These are phyloP conservation scores for Triticum turgidum DNA, from an alignment of 176 grass and related monocot species.

Conservation along the genomic window DNA sequence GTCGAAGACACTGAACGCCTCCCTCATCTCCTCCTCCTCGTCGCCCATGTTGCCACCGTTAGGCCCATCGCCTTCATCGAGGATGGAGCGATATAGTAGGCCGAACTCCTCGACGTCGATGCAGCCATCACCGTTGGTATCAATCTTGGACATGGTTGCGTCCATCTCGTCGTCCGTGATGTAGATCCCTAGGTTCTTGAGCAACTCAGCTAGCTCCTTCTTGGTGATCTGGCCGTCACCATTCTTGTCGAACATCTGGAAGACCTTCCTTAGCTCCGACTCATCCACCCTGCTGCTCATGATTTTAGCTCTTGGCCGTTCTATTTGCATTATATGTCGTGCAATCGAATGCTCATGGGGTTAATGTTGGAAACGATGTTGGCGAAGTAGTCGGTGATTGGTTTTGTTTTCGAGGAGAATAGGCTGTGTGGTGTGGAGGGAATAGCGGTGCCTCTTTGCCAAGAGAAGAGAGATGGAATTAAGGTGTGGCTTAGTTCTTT, in stretches of 20 bases:
- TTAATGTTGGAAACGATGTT: neutral
- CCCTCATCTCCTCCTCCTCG: conserved; percentile 61
- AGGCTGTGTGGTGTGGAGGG: conserved; percentile 24
- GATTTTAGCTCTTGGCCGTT: neutral
- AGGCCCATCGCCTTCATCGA: neutral
- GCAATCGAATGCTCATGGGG: neutral
- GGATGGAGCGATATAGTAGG: conserved; percentile 54
- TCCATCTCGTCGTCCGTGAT: conserved; percentile 60
- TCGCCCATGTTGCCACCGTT: neutral
- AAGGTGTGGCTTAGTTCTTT: neutral
- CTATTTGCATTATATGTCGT: neutral
- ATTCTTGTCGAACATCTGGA: conserved; percentile 79
- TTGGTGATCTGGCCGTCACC: conserved; percentile 70
- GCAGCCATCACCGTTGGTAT: conserved; percentile 66
- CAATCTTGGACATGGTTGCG: conserved; percentile 62
- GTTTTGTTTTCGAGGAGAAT: neutral
- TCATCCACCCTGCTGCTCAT: conserved; percentile 36
- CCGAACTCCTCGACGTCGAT: conserved; percentile 76
- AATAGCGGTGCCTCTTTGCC: neutral
- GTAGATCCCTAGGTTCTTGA: conserved; percentile 64
- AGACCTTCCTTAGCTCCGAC: conserved; percentile 65
- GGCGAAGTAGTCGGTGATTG: neutral
- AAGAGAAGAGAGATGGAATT: neutral
- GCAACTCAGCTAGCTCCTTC: conserved; percentile 62
- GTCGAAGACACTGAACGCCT: conserved; percentile 81